A percentile compares a stretch with the other conserved stretches of the same genome.
phyloP scores from a whole-genome alignment of 306 rosid genomes.

The Malus asiatica region DNA sequence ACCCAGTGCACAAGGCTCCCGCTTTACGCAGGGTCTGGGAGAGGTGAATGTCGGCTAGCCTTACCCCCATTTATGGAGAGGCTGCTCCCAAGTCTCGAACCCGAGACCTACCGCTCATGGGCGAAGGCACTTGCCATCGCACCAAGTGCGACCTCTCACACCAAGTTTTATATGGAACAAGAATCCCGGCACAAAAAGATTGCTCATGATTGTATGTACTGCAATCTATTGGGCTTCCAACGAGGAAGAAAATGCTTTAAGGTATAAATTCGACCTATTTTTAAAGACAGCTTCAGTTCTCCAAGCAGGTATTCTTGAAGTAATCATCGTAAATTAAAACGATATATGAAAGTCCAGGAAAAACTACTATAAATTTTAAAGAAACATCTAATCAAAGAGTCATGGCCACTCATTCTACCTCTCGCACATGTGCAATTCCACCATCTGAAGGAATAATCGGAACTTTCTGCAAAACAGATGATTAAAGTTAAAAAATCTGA shows the following conservation, averaged over 20 bases:
- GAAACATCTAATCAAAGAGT: background rate
- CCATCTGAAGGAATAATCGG: conserved; percentile 81
- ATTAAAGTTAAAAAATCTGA: conserved; percentile 9
- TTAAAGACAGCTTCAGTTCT: background rate
- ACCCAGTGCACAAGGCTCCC: no score
- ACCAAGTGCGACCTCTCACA: no score
- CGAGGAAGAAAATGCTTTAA: conserved; percentile 9
- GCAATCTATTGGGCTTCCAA: background rate
- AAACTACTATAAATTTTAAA: background rate
- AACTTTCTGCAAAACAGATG: conserved; percentile 58
- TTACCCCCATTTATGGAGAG: no score
- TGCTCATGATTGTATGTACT: background rate
- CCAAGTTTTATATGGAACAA: background rate
- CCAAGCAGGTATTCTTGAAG: background rate
- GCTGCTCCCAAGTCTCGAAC: no score
- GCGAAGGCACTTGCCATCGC: no score
- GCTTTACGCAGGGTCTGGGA: no score
- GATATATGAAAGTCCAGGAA: conserved; percentile 2
- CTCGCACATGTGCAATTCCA: conserved; percentile 41
- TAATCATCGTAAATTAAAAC: background rate
- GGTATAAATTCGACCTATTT: background rate
- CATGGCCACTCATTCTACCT: conserved; percentile 42
- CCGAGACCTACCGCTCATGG: no score
- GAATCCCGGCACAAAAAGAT: background rate
- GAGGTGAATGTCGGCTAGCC: no score